Percentiles rank a stretch among this genome's conserved stretches.
phyloP scores from a whole-genome alignment of 2,329 filamentous ascomycete genomes.

The Apiospora phragmitis region DNA sequence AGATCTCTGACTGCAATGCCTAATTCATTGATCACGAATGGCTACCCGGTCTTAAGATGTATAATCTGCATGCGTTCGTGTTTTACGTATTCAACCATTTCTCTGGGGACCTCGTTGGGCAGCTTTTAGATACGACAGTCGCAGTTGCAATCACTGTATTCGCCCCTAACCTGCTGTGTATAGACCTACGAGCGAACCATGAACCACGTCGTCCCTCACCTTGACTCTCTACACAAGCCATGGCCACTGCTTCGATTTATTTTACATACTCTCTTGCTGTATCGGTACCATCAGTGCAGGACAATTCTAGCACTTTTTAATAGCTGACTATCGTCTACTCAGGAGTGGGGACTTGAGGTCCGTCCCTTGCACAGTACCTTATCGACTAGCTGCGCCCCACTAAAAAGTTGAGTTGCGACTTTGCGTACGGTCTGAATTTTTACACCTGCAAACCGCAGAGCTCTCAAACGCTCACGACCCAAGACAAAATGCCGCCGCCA shows the following conservation, averaged over 20 bases:
- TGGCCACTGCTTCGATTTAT: background rate
- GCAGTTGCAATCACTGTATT: too few relatives aligned
- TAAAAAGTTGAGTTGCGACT: slow-evolving; percentile 8
- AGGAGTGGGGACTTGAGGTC: background rate
- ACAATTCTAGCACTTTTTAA: background rate
- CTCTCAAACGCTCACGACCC: background rate
- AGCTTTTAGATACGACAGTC: too few relatives aligned
- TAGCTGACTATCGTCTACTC: background rate
- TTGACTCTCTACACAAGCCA: background rate
- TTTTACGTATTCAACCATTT: background rate
- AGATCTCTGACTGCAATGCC: background rate
- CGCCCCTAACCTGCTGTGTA: too few relatives aligned
- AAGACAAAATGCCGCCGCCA: slow-evolving; percentile 8
- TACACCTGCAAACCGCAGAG: background rate
- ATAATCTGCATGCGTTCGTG: background rate
- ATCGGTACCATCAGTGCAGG: background rate
- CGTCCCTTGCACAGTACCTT: background rate
- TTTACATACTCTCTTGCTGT: background rate
- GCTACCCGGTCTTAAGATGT: background rate
- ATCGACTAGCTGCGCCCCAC: background rate
- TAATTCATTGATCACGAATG: background rate
- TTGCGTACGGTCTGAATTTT: background rate
- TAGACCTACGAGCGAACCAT: too few relatives aligned
- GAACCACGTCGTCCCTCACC: too few relatives aligned
- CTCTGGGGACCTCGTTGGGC: too few relatives aligned